Evolutionary conservation across 1,284 basidiomycete species (phyloP).

Genomic region (Dichomitus squalens): DNA sequence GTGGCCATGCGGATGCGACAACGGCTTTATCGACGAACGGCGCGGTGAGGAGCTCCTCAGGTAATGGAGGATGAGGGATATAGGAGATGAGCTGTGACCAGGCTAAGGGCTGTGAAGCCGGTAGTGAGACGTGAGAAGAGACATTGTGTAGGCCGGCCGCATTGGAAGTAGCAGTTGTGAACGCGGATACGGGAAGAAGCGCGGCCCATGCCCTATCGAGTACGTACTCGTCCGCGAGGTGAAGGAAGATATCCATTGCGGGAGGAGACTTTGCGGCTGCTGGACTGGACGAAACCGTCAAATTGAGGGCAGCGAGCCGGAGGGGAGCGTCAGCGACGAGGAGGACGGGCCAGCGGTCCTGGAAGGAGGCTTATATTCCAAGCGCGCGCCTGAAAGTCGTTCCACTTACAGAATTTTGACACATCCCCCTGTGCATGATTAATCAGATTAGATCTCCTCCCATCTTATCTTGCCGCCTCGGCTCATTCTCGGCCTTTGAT

Average conservation of each 20-base stretch:
- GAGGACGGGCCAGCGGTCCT: constrained; percentile 2
- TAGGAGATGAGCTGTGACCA: constrained; percentile 58
- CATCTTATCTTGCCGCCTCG: too few species aligned
- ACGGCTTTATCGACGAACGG: constrained; percentile 32
- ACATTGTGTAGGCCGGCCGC: constrained; percentile 32
- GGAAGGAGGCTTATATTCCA: constrained; percentile 20
- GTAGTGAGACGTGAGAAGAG: constrained; percentile 38
- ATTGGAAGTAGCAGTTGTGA: constrained; percentile 37
- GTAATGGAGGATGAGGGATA: constrained; percentile 59
- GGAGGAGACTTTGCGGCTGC: constrained; percentile 1
- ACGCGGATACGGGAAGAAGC: constrained; percentile 71
- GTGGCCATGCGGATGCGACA: constrained; percentile 70
- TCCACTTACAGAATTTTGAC: constrained; percentile 22
- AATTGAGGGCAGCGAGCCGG: constrained; percentile 1
- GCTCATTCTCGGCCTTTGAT: neutral
- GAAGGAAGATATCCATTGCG: constrained; percentile 82
- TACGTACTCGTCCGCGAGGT: constrained; percentile 70
- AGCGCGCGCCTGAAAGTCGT: constrained; percentile 25
- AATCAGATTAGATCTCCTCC: constrained; percentile 21
- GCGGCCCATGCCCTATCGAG: constrained; percentile 82
- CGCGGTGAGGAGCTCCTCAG: constrained; percentile 36
- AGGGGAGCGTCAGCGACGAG: constrained; percentile 7
- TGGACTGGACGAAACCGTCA: neutral
- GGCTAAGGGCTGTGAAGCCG: constrained; percentile 36
- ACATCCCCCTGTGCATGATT: neutral